Evolutionary conservation across 495 filamentous ascomycete species (phyloP).

Genomic region (Aspergillus baeticus): DNA sequence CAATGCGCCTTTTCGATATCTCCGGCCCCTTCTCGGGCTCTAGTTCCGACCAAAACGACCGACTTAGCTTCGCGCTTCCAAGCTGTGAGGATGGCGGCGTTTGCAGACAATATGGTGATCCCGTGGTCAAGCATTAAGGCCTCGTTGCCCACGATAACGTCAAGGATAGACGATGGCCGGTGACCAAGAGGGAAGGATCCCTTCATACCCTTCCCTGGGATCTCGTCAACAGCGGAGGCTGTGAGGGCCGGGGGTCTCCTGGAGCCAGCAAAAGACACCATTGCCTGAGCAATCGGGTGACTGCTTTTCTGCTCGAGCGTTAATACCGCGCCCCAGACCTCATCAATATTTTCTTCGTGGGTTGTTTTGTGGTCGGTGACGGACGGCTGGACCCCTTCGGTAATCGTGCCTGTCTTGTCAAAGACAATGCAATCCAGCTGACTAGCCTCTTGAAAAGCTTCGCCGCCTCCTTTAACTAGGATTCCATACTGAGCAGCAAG

Average conservation of each 20-base stretch:
- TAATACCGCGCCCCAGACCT: conserved; percentile 55
- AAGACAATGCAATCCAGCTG: conserved; percentile 83
- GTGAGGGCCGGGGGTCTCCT: conserved; percentile 26
- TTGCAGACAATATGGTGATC: too few relatives aligned
- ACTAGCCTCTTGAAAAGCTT: conserved; percentile 93
- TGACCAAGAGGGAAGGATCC: conserved; percentile 51
- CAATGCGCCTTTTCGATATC: too few relatives aligned
- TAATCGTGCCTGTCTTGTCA: conserved; percentile 94
- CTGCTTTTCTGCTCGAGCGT: conserved; percentile 77
- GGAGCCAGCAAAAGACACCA: conserved; percentile 59
- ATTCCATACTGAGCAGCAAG: conserved; percentile 89
- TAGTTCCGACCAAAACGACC: too few relatives aligned
- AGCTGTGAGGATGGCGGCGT: too few relatives aligned
- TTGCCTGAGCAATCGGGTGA: conserved; percentile 84
- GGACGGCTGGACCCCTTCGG: conserved; percentile 73
- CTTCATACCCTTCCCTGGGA: conserved; percentile 77
- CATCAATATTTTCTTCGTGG: conserved; percentile 29
- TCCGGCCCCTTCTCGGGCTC: conserved; percentile 16
- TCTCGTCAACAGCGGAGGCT: conserved; percentile 61
- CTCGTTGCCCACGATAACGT: conserved; percentile 63
- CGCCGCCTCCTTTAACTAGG: conserved; percentile 86
- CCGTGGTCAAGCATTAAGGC: too few relatives aligned
- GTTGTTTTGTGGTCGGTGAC: conserved; percentile 68
- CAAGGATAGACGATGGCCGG: too few relatives aligned
- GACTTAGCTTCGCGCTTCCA: too few relatives aligned